phyloP scores from a whole-genome alignment of 805 yeast species.

The Teunomyces cretensis region DNA sequence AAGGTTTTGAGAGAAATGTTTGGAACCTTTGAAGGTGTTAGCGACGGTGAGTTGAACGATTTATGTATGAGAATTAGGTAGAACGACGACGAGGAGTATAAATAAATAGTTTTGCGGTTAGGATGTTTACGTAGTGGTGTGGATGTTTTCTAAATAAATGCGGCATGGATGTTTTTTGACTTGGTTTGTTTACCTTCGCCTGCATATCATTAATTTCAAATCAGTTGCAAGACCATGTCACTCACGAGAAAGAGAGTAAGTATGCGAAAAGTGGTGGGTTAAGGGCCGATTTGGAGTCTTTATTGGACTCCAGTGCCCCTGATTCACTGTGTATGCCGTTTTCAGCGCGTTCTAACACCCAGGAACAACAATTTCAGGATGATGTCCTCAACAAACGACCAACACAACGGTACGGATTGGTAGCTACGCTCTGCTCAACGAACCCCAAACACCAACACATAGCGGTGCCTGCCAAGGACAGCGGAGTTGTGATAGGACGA shows the following conservation, averaged over 20 bases:
- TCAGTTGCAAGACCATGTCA: constrained; percentile 16
- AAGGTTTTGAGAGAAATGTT: constrained; percentile 4
- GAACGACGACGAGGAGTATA: no score
- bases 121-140: no score
- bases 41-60: constrained; percentile 23
- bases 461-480: constrained; percentile 21
- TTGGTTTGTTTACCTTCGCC: background rate
- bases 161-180: no score
- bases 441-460: constrained; percentile 21
- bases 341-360: constrained; percentile 13
- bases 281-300: background rate
- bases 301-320: background rate
- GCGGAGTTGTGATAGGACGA: constrained; percentile 47
- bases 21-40: constrained; percentile 14
- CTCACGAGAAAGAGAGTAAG: constrained; percentile 27
- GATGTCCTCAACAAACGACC: constrained; percentile 15
- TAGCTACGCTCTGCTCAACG: constrained; percentile 24
- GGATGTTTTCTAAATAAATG: no score
- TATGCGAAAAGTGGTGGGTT: constrained; percentile 1
- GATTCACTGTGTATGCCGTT: background rate
- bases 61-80: constrained; percentile 27
- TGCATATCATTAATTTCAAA: background rate
- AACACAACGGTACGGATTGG: constrained; percentile 16
- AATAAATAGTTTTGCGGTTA: background rate
- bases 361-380: constrained; percentile 5